Evolutionary conservation across 768 basidiomycete genomes (phyloP), one percentile per base, ranked within the genome.

Genomic region (Mycena chlorophos): DNA sequence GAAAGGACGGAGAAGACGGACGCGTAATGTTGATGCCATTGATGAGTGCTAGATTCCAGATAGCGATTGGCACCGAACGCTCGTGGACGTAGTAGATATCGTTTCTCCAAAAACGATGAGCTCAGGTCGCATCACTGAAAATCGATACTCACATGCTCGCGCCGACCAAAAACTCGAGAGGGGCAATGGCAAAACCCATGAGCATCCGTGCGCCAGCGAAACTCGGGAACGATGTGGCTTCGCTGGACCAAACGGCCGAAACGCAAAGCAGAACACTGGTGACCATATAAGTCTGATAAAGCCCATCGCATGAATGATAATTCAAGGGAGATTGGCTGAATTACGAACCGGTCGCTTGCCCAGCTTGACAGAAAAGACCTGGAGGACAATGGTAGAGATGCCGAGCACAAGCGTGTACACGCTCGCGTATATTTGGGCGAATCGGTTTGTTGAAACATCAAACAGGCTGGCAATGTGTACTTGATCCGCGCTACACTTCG

Each of bases 111-210:
- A 25, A 3, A n/a, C 22, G 26, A 45, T 34, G 4, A 4, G 14
- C 45, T 1, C 45, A 26, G 2, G 20, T 20, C 23, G 2, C 22
- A 19, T 10, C 49, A 31, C 14, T 6, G 2, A 27, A 1, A 10
- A 5, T 3, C 20, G 23, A 42, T 3, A 51, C 55, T n/a, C 5
- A 56, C 55, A 56, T 56, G 55, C 55, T 56, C 17, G 55, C 55
- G 22, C 55, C 55, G 28, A 56, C 55, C 50, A 56, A 47, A 17
- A 52, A 56, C n/a, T 56, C 55, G 4, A 56, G 55, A 23, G 55
- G 55, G 6, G 55, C 55, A 17, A 50, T 50, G 30, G 55, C 55
- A 13, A 56, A 51, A 6, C 55, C 55, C 55, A 56, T 56, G 45
- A 27, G 3, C 6, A 56, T 28, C 2, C 55, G 55, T 31, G 55